Base-by-base conservation (phyloP, 1,284 basidiomycete species). In the Erythrobasidium hasegawianum region DNA sequence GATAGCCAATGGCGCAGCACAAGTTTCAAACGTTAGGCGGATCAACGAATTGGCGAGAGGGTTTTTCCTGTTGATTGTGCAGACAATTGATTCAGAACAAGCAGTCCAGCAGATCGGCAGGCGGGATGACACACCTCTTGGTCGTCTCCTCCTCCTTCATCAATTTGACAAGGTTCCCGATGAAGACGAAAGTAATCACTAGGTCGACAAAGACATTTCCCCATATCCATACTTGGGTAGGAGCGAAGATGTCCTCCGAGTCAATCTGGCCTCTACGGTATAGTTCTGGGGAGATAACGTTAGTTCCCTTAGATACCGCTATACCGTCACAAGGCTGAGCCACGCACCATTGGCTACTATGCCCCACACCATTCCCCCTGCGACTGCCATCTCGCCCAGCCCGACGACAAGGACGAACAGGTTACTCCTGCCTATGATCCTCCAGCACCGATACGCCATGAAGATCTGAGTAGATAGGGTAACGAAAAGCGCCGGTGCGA, bases 391-490 rank as follows among this genome's bases (percentile, higher is more conserved):
- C 13, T 47, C 18, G 22, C 61, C 41, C 18, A 57, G n/a, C 10
- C 7, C 20, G 18, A 57, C 49, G 7, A 47, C 2, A n/a, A 33
- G 24, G 20, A 26, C 24, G 11, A 64, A 22, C 26, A 40, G 27
- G 38, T 45, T 33, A 22, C 56, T 64, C 26, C 45, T 43, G n/a
- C 26, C 39, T 39, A 49, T 64, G 16, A 64, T 22, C 22, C 52
- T 56, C 61, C 61, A 64, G 40, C 52, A 56, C 33, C 61, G 38
- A 29, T 56, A 52, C 3, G 53, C 61, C 52, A 64, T 56, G 54
- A 56, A 64, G 16, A n/a, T 24, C 16, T 64, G 61, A 1, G 61
- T 64, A n/a, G 39, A 57, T 13, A 64, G 7, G 11, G 53, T 64
- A 33, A 13, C 16, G 4, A 49, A 1, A 4, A 18, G 14, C 3